Evolutionary conservation across 805 yeast genomes (phyloP).

Genomic region (Clavispora asparagi): DNA sequence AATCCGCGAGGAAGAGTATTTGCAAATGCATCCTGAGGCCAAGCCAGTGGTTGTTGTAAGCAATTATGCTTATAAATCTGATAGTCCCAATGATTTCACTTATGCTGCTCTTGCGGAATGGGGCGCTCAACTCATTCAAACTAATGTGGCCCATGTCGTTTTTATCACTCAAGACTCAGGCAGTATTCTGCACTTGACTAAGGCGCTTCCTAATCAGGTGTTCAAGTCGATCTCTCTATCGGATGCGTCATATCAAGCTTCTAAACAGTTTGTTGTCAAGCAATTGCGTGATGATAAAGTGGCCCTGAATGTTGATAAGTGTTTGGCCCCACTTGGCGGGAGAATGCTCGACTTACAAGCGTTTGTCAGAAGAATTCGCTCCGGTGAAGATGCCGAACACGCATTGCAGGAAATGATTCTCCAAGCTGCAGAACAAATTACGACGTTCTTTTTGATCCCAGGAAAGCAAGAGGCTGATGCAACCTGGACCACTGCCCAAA

Average conservation of each 20-base stretch:
- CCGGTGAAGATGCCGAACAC: conserved; percentile 77
- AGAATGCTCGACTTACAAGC: conserved; percentile 91
- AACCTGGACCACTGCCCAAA: conserved; percentile 72
- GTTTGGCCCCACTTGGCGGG: conserved; percentile 82
- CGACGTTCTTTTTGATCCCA: conserved; percentile 59
- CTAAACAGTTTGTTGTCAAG: conserved; percentile 61
- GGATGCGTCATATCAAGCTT: conserved; percentile 73
- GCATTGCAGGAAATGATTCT: conserved; percentile 76
- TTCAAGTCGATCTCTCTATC: conserved; percentile 69
- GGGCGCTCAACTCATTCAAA: conserved; percentile 72
- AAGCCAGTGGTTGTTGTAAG: conserved; percentile 85
- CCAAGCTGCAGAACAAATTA: conserved; percentile 83
- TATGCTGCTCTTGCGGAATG: conserved; percentile 79
- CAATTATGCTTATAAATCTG: conserved; percentile 56
- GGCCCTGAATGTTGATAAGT: conserved; percentile 41
- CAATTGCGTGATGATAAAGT: conserved; percentile 37
- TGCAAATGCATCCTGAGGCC: conserved; percentile 78
- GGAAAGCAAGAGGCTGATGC: conserved; percentile 25
- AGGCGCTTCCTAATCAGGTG: conserved; percentile 81
- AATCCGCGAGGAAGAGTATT: conserved; percentile 62
- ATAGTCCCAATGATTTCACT: conserved; percentile 50
- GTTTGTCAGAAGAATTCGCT: conserved; percentile 77
- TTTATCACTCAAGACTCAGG: conserved; percentile 84
- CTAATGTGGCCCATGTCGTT: conserved; percentile 85
- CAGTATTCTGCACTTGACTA: conserved; percentile 58